These are phyloP conservation scores for Zygoascus sp. DNA, from an alignment of 1,139 yeast species.

Conservation along the genomic window DNA sequence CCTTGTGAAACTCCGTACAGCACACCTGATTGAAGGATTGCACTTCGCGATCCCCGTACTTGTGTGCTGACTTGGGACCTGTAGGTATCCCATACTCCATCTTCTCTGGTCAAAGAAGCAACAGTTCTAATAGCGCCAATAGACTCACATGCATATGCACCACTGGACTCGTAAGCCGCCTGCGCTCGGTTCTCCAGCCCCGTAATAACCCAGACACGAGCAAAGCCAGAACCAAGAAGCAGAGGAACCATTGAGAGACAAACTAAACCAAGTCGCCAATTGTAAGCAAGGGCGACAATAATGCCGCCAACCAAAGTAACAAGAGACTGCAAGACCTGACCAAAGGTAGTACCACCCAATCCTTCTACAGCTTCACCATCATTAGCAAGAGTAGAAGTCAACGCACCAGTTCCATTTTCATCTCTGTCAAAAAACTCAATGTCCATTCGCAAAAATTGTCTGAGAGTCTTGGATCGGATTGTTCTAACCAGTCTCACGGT, in stretches of 20 bases:
- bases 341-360: constrained; percentile 80
- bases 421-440: constrained; percentile 80
- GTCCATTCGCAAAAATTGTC: constrained; percentile 58
- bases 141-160: constrained; percentile 36
- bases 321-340: constrained; percentile 67
- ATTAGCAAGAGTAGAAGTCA: constrained; percentile 73
- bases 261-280: constrained; percentile 62
- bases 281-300: constrained; percentile 60
- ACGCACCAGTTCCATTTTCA: constrained; percentile 56
- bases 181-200: constrained; percentile 54
- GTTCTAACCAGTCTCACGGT: constrained; percentile 31
- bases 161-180: constrained; percentile 37
- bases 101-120: constrained; percentile 36
- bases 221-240: constrained; percentile 66
- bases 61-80: constrained; percentile 30
- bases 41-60: constrained; percentile 28
- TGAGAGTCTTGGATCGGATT: constrained; percentile 33
- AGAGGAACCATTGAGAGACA: constrained; percentile 61
- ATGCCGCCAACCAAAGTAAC: constrained; percentile 72
- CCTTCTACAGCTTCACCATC: constrained; percentile 85
- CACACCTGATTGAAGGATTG: constrained; percentile 30
- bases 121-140: constrained; percentile 38
- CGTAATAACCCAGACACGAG: constrained; percentile 74
- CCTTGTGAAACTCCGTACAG: constrained; percentile 37
- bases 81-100: constrained; percentile 32